These are phyloP conservation scores for Sclerotinia spermophila DNA, from an alignment of 2,329 filamentous ascomycete genomes.

Conservation along the genomic window DNA sequence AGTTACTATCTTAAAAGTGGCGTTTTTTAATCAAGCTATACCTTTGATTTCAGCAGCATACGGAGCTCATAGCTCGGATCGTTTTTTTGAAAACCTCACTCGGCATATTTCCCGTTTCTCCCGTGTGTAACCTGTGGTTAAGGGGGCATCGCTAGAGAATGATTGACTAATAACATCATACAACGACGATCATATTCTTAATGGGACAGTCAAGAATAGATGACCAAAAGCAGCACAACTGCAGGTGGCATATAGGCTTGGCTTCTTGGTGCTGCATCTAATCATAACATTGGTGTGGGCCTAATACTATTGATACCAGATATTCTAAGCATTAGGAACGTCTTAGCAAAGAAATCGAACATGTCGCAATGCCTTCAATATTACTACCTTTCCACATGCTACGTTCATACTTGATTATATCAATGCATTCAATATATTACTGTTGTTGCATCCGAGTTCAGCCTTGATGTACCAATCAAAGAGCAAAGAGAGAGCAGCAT, in stretches of 20 bases:
- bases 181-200: neutral
- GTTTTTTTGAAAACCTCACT: neutral
- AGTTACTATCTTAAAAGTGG: neutral
- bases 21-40: neutral
- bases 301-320: neutral
- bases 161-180: neutral
- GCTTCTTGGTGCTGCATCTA: neutral
- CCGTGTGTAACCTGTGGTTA: conserved; percentile 7
- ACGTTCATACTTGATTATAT: neutral
- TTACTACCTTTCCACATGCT: neutral
- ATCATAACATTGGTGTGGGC: neutral
- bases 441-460: neutral
- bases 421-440: neutral
- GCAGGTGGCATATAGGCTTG: neutral
- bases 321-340: neutral
- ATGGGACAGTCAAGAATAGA: neutral
- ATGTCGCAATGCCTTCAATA: neutral
- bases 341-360: neutral
- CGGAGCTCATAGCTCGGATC: neutral
- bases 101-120: neutral
- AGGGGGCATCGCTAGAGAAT: conserved; percentile 7
- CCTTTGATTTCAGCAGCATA: neutral
- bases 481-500: neutral
- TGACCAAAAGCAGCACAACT: neutral
- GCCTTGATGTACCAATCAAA: neutral